Evolutionary conservation across 306 rosid genomes (phyloP), one percentile per base, ranked within the genome.

Genomic region (Urtica urens): DNA sequence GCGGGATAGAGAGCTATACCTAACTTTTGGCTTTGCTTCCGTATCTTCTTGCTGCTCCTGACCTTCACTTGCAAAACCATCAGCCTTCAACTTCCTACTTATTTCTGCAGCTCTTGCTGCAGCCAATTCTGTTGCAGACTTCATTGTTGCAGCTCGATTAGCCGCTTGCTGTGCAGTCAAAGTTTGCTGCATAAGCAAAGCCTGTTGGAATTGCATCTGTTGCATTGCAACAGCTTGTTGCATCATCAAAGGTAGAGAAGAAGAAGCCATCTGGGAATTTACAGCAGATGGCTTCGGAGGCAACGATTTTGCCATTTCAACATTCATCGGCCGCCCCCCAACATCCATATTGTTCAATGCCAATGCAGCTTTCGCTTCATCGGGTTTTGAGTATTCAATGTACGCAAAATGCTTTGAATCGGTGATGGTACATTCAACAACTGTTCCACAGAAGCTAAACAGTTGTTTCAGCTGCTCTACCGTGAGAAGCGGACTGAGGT

Each of bases 201-300:
- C 93, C 75, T 92, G 99, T 80, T 92, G 99, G 77, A 92, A 92
- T 65, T 92, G 96, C 94, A 79, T 81, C 68, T 92, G 99, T 64
- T 92, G 99, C 99, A 85, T 92, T 47, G 94, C 96, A 64, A 92
- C 96, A 69, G 96, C 96, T 75, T 92, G 96, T 78, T 92, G 99
- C 99, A 85, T 85, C 99, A 85, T 79, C 79, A 92, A 58, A 29
- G 99, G 95, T 63, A 85, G 70, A 41, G 99, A 92, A 11, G 96
- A 82, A 31, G 96, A 79, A 60, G 83, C 63, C 59, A 79, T 49
- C 49, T 87, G 58, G 35, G 99, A 61, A 70, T 77, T 81, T 16
- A 2, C 16, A 4, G 20, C 18, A 19, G 81, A 59, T 47, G 82
- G 74, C 58, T 79, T 82, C 37, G 51, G 99, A 7, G 94, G 99